These are phyloP conservation scores for Apophysomyces variabilis DNA, from an alignment of 371 early-diverging fungal genomes.

Conservation along the genomic window DNA sequence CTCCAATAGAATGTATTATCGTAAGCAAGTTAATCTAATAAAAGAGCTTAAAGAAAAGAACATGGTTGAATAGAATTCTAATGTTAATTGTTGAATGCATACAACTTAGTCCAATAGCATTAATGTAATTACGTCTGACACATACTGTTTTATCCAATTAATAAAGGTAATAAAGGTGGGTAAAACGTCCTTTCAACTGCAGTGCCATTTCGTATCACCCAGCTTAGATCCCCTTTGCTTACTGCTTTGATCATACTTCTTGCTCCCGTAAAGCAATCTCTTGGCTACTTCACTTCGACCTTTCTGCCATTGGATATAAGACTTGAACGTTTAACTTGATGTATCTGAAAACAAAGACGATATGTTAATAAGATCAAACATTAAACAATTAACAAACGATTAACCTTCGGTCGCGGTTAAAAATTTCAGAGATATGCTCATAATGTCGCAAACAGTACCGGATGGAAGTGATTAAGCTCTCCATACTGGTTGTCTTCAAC, in stretches of 20 bases:
- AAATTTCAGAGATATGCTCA: background rate
- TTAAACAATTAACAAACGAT: background rate
- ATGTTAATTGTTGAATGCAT: too few relatives aligned
- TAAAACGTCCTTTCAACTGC: too few relatives aligned
- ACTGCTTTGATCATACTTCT: background rate
- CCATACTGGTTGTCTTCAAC: background rate
- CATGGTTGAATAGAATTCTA: too few relatives aligned
- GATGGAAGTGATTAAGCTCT: background rate
- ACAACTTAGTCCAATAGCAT: too few relatives aligned
- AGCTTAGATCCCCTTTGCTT: background rate
- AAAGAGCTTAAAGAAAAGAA: too few relatives aligned
- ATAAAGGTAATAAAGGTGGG: too few relatives aligned
- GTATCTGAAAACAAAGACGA: background rate
- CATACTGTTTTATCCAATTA: too few relatives aligned
- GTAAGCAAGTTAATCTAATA: too few relatives aligned
- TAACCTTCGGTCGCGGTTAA: background rate
- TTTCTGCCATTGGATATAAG: background rate
- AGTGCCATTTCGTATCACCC: background rate
- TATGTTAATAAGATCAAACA: background rate
- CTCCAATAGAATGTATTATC: too few relatives aligned
- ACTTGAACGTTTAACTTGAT: conserved; percentile 1
- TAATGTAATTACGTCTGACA: too few relatives aligned
- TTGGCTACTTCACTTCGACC: background rate
- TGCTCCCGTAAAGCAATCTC: background rate
- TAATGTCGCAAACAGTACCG: background rate